Evolutionary conservation across 345 rosid genomes (phyloP).

Genomic region (Eucalyptus virginea): DNA sequence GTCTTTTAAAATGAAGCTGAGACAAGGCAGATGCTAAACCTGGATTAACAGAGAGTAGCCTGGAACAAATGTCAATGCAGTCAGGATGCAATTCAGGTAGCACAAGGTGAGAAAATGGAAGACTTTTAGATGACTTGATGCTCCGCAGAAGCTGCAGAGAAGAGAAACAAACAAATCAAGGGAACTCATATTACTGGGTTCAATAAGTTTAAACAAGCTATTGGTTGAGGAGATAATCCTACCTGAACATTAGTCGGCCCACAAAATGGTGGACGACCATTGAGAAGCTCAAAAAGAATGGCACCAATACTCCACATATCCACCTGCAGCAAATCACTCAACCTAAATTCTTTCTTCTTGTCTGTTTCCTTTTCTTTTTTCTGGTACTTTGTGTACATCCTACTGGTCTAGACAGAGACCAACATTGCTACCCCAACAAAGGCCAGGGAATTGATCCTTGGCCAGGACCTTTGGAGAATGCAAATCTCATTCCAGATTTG

Average conservation of each 20-base stretch:
- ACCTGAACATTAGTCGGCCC: conserved; percentile 65
- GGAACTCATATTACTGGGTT: not conserved
- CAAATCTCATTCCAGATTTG: not conserved
- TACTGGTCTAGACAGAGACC: not conserved
- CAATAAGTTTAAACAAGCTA: not conserved
- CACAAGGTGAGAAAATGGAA: conserved; percentile 46
- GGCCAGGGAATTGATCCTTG: not conserved
- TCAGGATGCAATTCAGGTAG: conserved; percentile 37
- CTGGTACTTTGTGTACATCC: not conserved
- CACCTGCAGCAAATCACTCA: conserved; percentile 16
- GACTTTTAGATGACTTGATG: conserved; percentile 19
- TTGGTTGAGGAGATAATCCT: not conserved
- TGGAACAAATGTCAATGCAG: conserved; percentile 48
- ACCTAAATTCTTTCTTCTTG: not conserved
- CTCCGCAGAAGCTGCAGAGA: conserved; percentile 3
- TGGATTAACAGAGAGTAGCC: conserved; percentile 47
- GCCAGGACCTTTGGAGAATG: not conserved
- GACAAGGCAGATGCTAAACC: conserved; percentile 11
- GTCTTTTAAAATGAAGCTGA: not conserved
- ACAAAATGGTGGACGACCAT: conserved; percentile 48
- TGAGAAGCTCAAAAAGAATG: conserved; percentile 65
- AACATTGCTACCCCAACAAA: not conserved
- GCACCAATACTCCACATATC: conserved; percentile 75
- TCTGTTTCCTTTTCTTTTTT: not conserved
- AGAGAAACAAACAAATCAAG: not conserved